Base-by-base conservation (phyloP, 805 yeast genomes). In the Ogataea trehaloabstinens region DNA sequence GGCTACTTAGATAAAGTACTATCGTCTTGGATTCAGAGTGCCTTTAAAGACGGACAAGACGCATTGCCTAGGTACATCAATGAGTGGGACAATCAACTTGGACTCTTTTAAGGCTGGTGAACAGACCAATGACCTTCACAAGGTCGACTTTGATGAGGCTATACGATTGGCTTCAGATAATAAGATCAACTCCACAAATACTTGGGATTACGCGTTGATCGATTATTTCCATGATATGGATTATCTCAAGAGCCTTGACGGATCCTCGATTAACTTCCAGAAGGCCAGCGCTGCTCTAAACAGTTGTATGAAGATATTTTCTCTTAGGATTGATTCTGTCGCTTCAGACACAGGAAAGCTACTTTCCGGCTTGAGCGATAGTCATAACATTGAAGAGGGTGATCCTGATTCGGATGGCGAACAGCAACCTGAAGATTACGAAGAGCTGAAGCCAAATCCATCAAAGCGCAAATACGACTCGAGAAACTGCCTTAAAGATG, bases 321-420 rank as follows among this genome's bases (percentile, higher is more conserved):
- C 68, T 28, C 70, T 73, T 40, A 52, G 78, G 41, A 73, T 74
- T 11, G 80, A 74, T 45, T 67, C 74, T 4, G 49, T 59, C 15
- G 58, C 55, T 0, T 46, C 36, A 41, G 60, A 37, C 54, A 58
- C 53, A 36, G 61, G 56, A 47, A 66, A 64, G 38, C 55, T 74
- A 34, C 63, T 89, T 24, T 83, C 85, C 60, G 95, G 95, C 3
- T 63, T 86, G 40, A 80, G 89, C 2, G 56, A 44, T 1, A 40
- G 41, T 11, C 45, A 37, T 8, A 35, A 41, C 15, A 42, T 19
- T 6, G 38, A 41, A 30, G 40, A 54, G 42, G 61, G 61, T 52
- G 55, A 39, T 33, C 51, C 52, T 34, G 56, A 57, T 34, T 51
- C 64, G 35, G 53, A 58, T 2, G 22, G 63, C 25, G 61, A 49